phyloP scores from a whole-genome alignment of 2,329 filamentous ascomycete genomes.

The Colletotrichum liriopes region DNA sequence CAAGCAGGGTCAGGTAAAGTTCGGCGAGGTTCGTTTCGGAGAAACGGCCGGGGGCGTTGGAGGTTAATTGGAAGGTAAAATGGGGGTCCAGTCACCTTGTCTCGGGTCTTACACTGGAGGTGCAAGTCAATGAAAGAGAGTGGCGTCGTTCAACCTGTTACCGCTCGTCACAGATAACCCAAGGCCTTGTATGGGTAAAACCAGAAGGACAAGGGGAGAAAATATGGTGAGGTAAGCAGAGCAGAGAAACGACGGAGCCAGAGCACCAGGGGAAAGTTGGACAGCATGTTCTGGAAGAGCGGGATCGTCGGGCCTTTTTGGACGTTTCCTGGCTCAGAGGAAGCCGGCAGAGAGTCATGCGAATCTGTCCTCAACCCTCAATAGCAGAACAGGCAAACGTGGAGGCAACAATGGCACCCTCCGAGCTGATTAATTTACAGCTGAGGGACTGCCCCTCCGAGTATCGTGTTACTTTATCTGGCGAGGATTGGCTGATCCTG shows the following conservation, averaged over 20 bases:
- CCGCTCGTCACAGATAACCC: constrained; percentile 7
- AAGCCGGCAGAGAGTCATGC: constrained; percentile 23
- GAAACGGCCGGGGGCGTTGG: constrained; percentile 34
- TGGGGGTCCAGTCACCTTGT: constrained; percentile 21
- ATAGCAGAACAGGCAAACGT: constrained; percentile 19
- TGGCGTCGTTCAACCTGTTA: constrained; percentile 12
- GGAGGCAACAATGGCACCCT: constrained; percentile 19
- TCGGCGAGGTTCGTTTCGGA: constrained; percentile 33
- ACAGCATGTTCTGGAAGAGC: not conserved
- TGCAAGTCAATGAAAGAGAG: constrained; percentile 4
- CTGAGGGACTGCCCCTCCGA: not conserved
- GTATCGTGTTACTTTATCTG: constrained; percentile 39
- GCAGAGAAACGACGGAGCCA: constrained; percentile 6
- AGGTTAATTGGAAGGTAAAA: constrained; percentile 29
- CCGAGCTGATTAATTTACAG: constrained; percentile 36
- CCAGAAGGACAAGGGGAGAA: constrained; percentile 4
- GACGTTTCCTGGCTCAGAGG: constrained; percentile 13
- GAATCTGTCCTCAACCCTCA: constrained; percentile 37
- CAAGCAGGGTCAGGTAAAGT: constrained; percentile 24
- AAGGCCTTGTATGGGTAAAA: constrained; percentile 6
- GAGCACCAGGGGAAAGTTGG: not conserved
- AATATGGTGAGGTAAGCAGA: constrained; percentile 1
- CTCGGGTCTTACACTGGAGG: constrained; percentile 19
- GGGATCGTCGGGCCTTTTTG: constrained; percentile 34
- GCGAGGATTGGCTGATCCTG: constrained; percentile 41